These are phyloP conservation scores for Ascochyta lentis DNA, from an alignment of 2,329 filamentous ascomycete species.

Conservation along the genomic window DNA sequence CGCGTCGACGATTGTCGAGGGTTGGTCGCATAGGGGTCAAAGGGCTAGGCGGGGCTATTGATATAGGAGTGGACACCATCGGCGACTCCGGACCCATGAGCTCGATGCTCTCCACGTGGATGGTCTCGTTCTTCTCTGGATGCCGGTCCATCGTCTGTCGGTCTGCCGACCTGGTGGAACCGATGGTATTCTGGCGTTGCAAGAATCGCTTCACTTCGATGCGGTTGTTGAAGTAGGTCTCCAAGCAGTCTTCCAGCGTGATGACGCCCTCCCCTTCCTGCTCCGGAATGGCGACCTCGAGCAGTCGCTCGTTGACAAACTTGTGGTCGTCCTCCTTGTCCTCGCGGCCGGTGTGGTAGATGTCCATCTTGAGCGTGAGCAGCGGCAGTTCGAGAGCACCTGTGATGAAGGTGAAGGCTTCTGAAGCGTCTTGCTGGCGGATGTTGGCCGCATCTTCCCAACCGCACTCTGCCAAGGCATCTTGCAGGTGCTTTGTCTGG, in stretches of 20 bases:
- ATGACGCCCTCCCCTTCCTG: conserved; percentile 70
- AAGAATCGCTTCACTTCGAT: conserved; percentile 86
- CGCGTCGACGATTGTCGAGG: conserved; percentile 48
- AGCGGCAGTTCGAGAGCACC: conserved; percentile 86
- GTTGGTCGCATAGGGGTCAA: conserved; percentile 34
- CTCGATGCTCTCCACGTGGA: conserved; percentile 56
- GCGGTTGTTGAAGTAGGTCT: conserved; percentile 92
- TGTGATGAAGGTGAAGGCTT: conserved; percentile 94
- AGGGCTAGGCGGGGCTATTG: conserved; percentile 35
- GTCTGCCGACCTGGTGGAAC: conserved; percentile 52
- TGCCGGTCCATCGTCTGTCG: conserved; percentile 37
- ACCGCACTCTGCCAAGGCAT: conserved; percentile 81
- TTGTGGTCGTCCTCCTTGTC: conserved; percentile 89
- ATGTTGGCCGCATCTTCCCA: conserved; percentile 80
- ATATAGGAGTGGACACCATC: conserved; percentile 41
- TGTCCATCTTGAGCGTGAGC: conserved; percentile 88
- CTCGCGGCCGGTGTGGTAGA: conserved; percentile 89
- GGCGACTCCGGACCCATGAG: conserved; percentile 44
- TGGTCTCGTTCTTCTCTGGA: conserved; percentile 43
- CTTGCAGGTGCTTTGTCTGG: conserved; percentile 82
- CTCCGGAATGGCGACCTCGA: conserved; percentile 90
- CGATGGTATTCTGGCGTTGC: conserved; percentile 65
- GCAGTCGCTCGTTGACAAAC: conserved; percentile 85
- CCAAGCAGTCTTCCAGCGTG: conserved; percentile 87
- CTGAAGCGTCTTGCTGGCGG: conserved; percentile 93